A percentile compares a stretch with the other conserved stretches of the same genome.
Evolutionary conservation across 768 basidiomycete genomes (phyloP).

Genomic region (Termitomyces sp.): DNA sequence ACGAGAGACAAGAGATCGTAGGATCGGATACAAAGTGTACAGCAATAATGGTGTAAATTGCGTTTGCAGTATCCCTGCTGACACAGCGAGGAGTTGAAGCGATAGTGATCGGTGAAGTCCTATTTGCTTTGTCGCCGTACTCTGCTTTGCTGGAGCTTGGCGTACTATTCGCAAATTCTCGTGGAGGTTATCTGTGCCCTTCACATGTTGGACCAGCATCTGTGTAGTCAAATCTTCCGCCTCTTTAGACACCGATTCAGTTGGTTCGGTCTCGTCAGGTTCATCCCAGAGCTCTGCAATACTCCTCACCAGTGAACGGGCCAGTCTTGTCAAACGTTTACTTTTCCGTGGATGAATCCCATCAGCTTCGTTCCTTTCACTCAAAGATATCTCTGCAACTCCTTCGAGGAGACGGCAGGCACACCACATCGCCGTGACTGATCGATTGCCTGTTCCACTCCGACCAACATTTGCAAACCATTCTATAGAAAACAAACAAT

Average conservation of each 20-base stretch:
- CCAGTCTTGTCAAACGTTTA: conserved; percentile 60
- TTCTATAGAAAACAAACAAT: conserved; percentile 73
- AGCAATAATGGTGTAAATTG: conserved; percentile 74
- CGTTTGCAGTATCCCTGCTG: conserved; percentile 67
- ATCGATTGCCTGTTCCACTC: conserved; percentile 37
- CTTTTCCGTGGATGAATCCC: conserved; percentile 29
- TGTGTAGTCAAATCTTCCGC: conserved; percentile 30
- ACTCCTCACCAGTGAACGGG: conserved; percentile 56
- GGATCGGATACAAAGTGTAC: conserved; percentile 77
- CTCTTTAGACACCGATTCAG: conserved; percentile 11
- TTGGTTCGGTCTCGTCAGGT: conserved; percentile 15
- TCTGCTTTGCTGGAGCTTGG: conserved; percentile 24
- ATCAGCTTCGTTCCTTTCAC: conserved; percentile 22
- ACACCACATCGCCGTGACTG: conserved; percentile 82
- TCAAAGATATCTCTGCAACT: conserved; percentile 45
- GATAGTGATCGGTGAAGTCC: conserved; percentile 67
- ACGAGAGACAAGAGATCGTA: conserved; percentile 82
- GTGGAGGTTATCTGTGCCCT: conserved; percentile 61
- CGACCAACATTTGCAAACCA: conserved; percentile 68
- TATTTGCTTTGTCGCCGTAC: conserved; percentile 39
- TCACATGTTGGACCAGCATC: conserved; percentile 54
- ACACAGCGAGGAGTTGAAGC: conserved; percentile 71
- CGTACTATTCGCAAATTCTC: conserved; percentile 52
- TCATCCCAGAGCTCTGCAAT: conserved; percentile 74
- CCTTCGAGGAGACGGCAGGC: conserved; percentile 77